phyloP scores from a whole-genome alignment of 1,139 yeast genomes.

The Zygoascus meyerae region DNA sequence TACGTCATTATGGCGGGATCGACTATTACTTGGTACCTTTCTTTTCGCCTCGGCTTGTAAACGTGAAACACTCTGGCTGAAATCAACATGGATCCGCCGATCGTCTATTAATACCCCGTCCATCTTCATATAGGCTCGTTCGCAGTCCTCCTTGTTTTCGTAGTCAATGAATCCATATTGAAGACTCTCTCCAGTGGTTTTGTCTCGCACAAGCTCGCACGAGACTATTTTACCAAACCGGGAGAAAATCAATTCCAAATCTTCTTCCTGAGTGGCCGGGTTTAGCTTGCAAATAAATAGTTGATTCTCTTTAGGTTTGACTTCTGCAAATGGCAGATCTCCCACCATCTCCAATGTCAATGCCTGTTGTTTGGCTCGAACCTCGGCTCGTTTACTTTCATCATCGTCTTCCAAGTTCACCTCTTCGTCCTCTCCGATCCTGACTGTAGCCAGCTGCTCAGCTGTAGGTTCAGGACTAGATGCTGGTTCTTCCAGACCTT shows the following conservation, averaged over 20 bases:
- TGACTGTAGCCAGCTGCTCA: slow-evolving; percentile 34
- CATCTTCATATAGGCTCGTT: slow-evolving; percentile 54
- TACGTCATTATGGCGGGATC: slow-evolving; percentile 10
- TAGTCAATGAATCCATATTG: slow-evolving; percentile 62
- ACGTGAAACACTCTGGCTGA: slow-evolving; percentile 49
- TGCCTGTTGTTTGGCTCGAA: slow-evolving; percentile 48
- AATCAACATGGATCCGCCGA: slow-evolving; percentile 57
- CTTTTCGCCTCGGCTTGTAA: slow-evolving; percentile 15
- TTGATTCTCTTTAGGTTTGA: slow-evolving; percentile 56
- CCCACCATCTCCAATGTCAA: slow-evolving; percentile 59
- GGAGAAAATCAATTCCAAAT: slow-evolving; percentile 49
- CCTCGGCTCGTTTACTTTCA: slow-evolving; percentile 26
- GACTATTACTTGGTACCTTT: background rate
- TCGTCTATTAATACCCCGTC: slow-evolving; percentile 61
- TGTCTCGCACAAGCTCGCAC: slow-evolving; percentile 47
- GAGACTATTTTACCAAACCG: slow-evolving; percentile 52
- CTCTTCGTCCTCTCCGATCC: slow-evolving; percentile 32
- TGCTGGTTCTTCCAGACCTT: slow-evolving; percentile 26
- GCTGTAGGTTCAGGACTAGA: slow-evolving; percentile 37
- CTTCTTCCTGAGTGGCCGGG: slow-evolving; percentile 52
- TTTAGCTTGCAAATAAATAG: slow-evolving; percentile 60
- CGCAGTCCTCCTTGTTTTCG: slow-evolving; percentile 45
- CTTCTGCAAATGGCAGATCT: slow-evolving; percentile 55
- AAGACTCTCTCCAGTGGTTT: slow-evolving; percentile 44
- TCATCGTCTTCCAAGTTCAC: slow-evolving; percentile 16